A percentile compares a stretch with the other conserved stretches of the same genome.
Evolutionary conservation across 768 basidiomycete genomes (phyloP).

Genomic region (Kwoniella bestiolae): DNA sequence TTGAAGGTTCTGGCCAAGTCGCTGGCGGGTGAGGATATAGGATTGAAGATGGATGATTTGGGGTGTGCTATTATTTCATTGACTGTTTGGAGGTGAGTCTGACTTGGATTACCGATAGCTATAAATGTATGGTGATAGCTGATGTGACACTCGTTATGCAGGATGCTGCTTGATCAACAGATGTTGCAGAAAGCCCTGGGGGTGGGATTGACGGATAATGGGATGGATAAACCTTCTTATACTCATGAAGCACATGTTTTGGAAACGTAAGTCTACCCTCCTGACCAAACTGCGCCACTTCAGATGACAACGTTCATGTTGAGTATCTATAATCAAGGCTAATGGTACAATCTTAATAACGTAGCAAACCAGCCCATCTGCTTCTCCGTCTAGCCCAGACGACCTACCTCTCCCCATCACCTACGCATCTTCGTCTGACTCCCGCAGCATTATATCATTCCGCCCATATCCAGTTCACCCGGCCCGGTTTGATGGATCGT

Average conservation of each 20-base stretch:
- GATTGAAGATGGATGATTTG: constrained; percentile 32
- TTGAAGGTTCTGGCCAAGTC: constrained; percentile 26
- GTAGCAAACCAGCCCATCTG: constrained; percentile 27
- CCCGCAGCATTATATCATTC: constrained; percentile 49
- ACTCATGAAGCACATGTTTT: constrained; percentile 25
- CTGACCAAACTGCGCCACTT: too few relatives aligned
- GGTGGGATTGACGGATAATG: constrained; percentile 26
- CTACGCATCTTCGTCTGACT: constrained; percentile 33
- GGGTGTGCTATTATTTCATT: constrained; percentile 37
- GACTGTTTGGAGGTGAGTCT: constrained; percentile 42
- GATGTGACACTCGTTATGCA: background rate
- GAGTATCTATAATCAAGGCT: too few relatives aligned
- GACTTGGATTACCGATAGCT: background rate
- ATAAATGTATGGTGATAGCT: background rate
- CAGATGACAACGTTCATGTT: too few relatives aligned
- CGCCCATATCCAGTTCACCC: constrained; percentile 38
- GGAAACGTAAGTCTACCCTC: constrained; percentile 20
- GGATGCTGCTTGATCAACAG: constrained; percentile 36
- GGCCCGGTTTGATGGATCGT: constrained; percentile 42
- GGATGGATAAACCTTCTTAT: constrained; percentile 18
- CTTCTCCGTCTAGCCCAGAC: constrained; percentile 26
- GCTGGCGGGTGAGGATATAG: constrained; percentile 23
- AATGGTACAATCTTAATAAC: too few relatives aligned
- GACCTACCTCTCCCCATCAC: constrained; percentile 20
- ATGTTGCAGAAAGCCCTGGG: constrained; percentile 29